Evolutionary conservation across 2,329 filamentous ascomycete species (phyloP).

Genomic region (Colletotrichum musae): DNA sequence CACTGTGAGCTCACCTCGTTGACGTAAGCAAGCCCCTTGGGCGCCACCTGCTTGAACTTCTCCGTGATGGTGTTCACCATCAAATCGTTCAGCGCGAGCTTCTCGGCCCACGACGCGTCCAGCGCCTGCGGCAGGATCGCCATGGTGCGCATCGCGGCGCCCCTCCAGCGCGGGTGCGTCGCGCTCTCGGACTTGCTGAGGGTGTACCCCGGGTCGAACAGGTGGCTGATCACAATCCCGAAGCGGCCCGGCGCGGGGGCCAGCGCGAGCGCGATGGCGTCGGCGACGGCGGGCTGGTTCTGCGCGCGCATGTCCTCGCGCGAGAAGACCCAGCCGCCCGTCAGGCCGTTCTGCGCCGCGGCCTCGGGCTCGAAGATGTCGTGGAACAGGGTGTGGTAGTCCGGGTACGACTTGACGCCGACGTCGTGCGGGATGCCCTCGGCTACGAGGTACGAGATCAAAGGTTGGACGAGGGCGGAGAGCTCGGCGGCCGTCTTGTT

Average conservation of each 20-base stretch:
- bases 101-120: conserved; percentile 38
- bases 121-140: conserved; percentile 34
- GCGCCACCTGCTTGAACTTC: conserved; percentile 36
- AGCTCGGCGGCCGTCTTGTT: conserved; percentile 40
- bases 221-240: conserved; percentile 38
- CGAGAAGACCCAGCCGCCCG: conserved; percentile 41
- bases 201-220: conserved; percentile 32
- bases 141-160: conserved; percentile 38
- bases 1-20: conserved; percentile 27
- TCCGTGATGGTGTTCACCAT: conserved; percentile 41
- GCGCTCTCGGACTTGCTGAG: conserved; percentile 30
- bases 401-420: conserved; percentile 26
- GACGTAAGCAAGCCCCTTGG: conserved; percentile 34
- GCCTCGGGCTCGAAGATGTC: conserved; percentile 40
- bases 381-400: conserved; percentile 39
- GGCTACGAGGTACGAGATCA: conserved; percentile 32
- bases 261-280: conserved; percentile 25
- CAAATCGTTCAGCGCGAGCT: conserved; percentile 34
- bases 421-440: conserved; percentile 35
- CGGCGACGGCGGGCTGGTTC: conserved; percentile 29
- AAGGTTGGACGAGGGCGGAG: conserved; percentile 23
- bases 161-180: conserved; percentile 38
- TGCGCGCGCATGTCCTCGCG: conserved; percentile 32
- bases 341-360: conserved; percentile 40
- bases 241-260: conserved; percentile 12